Conservation (phyloP, 257 asterid genomes). For the Lithospermum erythrorhizon region DNA sequence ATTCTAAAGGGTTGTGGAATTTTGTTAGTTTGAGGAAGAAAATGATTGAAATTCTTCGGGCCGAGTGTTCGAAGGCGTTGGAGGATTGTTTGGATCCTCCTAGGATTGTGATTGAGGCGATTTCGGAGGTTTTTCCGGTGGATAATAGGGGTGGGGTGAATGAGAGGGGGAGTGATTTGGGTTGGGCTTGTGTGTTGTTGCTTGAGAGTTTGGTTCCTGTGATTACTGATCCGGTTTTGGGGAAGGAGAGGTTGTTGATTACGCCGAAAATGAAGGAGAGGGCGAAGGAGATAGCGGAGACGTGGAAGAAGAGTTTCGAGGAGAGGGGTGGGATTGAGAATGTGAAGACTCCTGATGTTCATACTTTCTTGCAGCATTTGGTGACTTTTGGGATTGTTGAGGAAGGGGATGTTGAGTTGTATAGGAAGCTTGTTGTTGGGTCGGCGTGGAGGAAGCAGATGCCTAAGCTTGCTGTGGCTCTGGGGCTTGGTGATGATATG, state of each 20-base stretch:
- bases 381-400: constrained; percentile 91
- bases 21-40: constrained; percentile 64
- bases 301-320: constrained; percentile 97
- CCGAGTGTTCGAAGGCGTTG: constrained; percentile 55
- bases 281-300: constrained; percentile 86
- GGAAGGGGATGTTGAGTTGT: constrained; percentile 74
- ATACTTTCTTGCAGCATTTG: constrained; percentile 95
- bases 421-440: constrained; percentile 93
- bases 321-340: constrained; percentile 97
- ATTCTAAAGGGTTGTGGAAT: constrained; percentile 60
- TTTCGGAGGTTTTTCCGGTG: constrained; percentile 86
- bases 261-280: constrained; percentile 69
- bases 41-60: constrained; percentile 58
- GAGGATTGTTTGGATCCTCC: constrained; percentile 88
- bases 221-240: constrained; percentile 18
- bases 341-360: constrained; percentile 94
- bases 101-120: constrained; percentile 74
- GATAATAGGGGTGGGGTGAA: constrained; percentile 23
- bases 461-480: constrained; percentile 94
- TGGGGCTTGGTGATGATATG: constrained; percentile 85
- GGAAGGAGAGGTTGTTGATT: constrained; percentile 86
- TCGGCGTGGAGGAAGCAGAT: constrained; percentile 99
- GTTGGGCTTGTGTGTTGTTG: constrained; percentile 97
- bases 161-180: constrained; percentile 48
- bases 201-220: constrained; percentile 60